Base-by-base conservation (phyloP, 805 yeast genomes). In the Cyberlindnera maritima region DNA sequence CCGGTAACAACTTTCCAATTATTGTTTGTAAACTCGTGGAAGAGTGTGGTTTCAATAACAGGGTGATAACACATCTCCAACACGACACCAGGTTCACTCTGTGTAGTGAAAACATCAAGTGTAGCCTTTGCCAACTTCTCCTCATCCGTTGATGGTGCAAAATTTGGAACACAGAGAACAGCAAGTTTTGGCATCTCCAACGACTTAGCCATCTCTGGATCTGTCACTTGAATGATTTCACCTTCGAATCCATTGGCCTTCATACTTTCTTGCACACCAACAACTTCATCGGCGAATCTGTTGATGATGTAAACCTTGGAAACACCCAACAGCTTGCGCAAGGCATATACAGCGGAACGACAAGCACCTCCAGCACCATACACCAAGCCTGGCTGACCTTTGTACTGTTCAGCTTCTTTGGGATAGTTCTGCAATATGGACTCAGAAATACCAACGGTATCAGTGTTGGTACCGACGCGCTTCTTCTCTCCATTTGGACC, bases 291-390 rank as follows among this genome's bases (percentile, higher is more conserved):
- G 2, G 53, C 47, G 21, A 55, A 51, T 46, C 62, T 51, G 48
- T 58, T 58, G 48, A 58, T 47, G 41, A 58, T 51, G 48, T 58
- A 58, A 20, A 58, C 47, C 18, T 55, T 57, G 26, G 59, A 56
- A 15, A 53, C 60, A 11, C 57, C 56, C n/a, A 58, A 46, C 3
- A 58, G 48, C 29, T 52, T 51, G 36, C 55, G 46, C 8, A 58
- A 41, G 1, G 62, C 60, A 42, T 52, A 58, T 8, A 58, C 55
- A 1, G 62, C 61, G 3, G 60, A 57, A 28, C 62, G 54, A 42
- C 62, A 57, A 5, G 62, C 62, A 46, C 62, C 62, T 42, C 62
- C 62, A 36, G 60, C 62, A 26, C 62, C 62, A 25, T 58, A 58
- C 2, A 58, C 54, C 10, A 58, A 34, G 12, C 62, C 62, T 3